Conservation (phyloP, 257 asterid species). For the Eucommia ulmoides region DNA sequence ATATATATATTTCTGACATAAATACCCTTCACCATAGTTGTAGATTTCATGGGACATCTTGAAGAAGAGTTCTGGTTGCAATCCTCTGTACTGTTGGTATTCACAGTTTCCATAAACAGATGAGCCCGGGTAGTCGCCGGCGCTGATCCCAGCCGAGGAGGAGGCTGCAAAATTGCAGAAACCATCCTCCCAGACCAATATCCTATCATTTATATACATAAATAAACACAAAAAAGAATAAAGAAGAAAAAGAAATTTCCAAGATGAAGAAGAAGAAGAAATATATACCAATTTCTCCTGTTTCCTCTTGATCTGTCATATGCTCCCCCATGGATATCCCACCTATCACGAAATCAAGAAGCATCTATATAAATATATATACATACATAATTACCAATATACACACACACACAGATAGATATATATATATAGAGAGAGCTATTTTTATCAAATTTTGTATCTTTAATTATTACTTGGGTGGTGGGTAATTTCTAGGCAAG, state of each 20-base stretch:
- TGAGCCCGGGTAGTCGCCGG: slow-evolving; percentile 30
- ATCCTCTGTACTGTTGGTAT: slow-evolving; percentile 58
- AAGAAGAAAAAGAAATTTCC: background rate
- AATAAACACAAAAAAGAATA: background rate
- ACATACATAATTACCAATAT: background rate
- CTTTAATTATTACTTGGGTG: slow-evolving; percentile 56
- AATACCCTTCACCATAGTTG: slow-evolving; percentile 99
- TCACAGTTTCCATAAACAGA: slow-evolving; percentile 32
- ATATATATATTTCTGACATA: no score
- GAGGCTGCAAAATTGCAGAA: slow-evolving; percentile 95
- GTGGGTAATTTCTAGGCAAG: slow-evolving; percentile 95
- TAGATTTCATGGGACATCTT: slow-evolving; percentile 99
- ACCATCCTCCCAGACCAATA: slow-evolving; percentile 99
- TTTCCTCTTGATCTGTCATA: slow-evolving; percentile 96
- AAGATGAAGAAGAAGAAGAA: background rate
- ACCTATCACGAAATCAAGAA: slow-evolving; percentile 30
- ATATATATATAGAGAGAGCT: no score
- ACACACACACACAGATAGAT: background rate
- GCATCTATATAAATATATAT: background rate
- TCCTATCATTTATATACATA: slow-evolving; percentile 30
- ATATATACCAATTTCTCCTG: slow-evolving; percentile 76
- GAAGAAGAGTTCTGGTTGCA: slow-evolving; percentile 94
- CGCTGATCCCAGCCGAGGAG: slow-evolving; percentile 41
- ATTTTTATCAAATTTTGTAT: background rate
- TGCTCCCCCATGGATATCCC: slow-evolving; percentile 94